phyloP scores from a whole-genome alignment of 768 basidiomycete genomes.

The Tulasnella sp. region DNA sequence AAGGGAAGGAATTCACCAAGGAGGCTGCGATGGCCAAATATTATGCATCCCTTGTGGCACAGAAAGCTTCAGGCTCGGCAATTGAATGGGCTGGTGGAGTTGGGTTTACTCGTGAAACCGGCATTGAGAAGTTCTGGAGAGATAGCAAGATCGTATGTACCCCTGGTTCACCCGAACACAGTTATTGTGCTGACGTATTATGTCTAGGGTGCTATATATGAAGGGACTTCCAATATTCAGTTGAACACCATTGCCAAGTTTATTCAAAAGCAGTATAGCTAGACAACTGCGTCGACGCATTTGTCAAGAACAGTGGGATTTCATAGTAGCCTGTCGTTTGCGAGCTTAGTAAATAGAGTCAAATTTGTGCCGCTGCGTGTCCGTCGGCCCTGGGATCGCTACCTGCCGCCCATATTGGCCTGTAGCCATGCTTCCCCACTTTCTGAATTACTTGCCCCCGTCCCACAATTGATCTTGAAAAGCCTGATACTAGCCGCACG shows the following conservation, averaged over 20 bases:
- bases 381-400: slow-evolving; percentile 84
- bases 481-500: slow-evolving; percentile 48
- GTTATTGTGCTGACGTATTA: not conserved
- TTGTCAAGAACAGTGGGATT: too few relatives aligned
- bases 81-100: slow-evolving; percentile 96
- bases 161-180: not conserved
- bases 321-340: too few relatives aligned
- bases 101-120: slow-evolving; percentile 86
- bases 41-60: slow-evolving; percentile 78
- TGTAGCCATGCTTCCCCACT: slow-evolving; percentile 34
- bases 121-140: slow-evolving; percentile 92
- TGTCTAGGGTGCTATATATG: slow-evolving; percentile 71
- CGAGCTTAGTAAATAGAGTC: too few relatives aligned
- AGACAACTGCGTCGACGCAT: not conserved
- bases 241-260: slow-evolving; percentile 90
- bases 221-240: slow-evolving; percentile 97
- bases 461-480: slow-evolving; percentile 53
- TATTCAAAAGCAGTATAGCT: slow-evolving; percentile 61
- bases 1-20: slow-evolving; percentile 71
- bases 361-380: slow-evolving; percentile 77
- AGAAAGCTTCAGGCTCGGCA: slow-evolving; percentile 72
- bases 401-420: slow-evolving; percentile 86
- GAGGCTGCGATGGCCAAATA: slow-evolving; percentile 99
- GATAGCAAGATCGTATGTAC: slow-evolving; percentile 85
- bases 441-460: slow-evolving; percentile 86